Conservation (phyloP, 75 land plant species). For the Selaginella tamariscina region DNA sequence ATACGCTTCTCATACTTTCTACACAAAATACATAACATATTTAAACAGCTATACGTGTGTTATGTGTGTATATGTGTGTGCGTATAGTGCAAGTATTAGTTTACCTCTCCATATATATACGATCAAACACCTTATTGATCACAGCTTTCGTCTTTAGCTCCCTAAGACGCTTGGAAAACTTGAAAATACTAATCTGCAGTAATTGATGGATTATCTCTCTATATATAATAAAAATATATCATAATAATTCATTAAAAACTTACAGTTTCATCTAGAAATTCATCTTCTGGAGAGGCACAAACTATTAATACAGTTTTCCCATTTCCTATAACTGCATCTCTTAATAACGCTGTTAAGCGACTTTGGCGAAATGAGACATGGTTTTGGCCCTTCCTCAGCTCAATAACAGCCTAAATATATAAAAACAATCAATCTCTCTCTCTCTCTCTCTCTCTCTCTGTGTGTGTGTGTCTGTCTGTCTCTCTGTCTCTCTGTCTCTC, state of each 20-base stretch:
- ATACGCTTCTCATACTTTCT: conserved; percentile 24
- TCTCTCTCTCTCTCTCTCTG: too few species aligned
- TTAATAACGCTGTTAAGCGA: conserved; percentile 23
- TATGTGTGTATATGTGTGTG: neutral
- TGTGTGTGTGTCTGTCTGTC: too few species aligned
- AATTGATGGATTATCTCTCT: neutral
- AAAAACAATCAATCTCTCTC: too few species aligned
- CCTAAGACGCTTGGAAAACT: conserved; percentile 30
- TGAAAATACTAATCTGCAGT: conserved; percentile 30
- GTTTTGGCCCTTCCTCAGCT: conserved; percentile 26
- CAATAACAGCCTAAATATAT: conserved; percentile 23
- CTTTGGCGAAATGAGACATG: conserved; percentile 34
- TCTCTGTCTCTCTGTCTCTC: too few species aligned
- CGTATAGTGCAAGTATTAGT: neutral
- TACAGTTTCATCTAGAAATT: conserved; percentile 35
- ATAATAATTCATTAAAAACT: neutral
- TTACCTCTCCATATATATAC: conserved; percentile 18
- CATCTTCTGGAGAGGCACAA: conserved; percentile 28
- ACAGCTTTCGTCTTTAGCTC: conserved; percentile 25
- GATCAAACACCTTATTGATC: conserved; percentile 22
- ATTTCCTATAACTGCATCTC: conserved; percentile 31
- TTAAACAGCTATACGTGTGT: too few species aligned
- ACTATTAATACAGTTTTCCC: conserved; percentile 31
- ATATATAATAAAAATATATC: neutral
- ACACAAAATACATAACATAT: too few species aligned